phyloP scores from a whole-genome alignment of 192 early-diverging fungal species.

The Obelidium mucronatum region DNA sequence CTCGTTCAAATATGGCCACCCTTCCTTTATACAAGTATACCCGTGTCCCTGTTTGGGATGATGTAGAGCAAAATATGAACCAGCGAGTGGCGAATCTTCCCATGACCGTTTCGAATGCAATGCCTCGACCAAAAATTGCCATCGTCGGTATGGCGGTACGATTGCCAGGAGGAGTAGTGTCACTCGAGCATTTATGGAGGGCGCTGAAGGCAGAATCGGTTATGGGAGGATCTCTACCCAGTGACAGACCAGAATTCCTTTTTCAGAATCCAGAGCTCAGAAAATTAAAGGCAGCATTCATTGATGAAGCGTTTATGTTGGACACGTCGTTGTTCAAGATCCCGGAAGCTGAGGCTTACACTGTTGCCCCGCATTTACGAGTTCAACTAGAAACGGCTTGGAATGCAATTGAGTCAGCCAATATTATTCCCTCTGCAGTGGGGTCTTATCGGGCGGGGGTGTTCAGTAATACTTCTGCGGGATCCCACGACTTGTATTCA shows the following conservation, averaged over 20 bases:
- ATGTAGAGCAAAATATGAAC: too few relatives aligned
- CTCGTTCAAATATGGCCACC: not conserved
- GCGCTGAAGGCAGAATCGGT: not conserved
- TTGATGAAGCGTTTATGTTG: not conserved
- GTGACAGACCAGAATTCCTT: not conserved
- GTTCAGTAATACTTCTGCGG: not conserved
- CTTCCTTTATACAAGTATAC: not conserved
- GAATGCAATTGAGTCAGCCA: slow-evolving; percentile 1
- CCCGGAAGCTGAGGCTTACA: not conserved
- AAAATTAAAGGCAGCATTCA: not conserved
- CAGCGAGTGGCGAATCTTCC: too few relatives aligned
- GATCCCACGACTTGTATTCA: not conserved
- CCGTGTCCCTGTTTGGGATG: not conserved
- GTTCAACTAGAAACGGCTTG: slow-evolving; percentile 1
- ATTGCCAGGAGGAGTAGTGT: not conserved
- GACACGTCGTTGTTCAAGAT: not conserved
- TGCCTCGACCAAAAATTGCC: not conserved
- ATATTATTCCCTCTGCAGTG: not conserved
- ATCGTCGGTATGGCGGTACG: slow-evolving; percentile 4
- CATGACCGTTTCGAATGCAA: too few relatives aligned
- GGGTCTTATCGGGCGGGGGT: not conserved
- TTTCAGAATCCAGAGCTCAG: too few relatives aligned
- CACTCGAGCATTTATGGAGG: slow-evolving; percentile 4
- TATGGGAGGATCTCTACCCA: not conserved
- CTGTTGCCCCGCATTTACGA: not conserved